A percentile compares a stretch with the other conserved stretches of the same genome.
These are phyloP conservation scores for Blastocrithidia nonstop DNA, from an alignment of 208 protist genomes.

Conservation along the genomic window DNA sequence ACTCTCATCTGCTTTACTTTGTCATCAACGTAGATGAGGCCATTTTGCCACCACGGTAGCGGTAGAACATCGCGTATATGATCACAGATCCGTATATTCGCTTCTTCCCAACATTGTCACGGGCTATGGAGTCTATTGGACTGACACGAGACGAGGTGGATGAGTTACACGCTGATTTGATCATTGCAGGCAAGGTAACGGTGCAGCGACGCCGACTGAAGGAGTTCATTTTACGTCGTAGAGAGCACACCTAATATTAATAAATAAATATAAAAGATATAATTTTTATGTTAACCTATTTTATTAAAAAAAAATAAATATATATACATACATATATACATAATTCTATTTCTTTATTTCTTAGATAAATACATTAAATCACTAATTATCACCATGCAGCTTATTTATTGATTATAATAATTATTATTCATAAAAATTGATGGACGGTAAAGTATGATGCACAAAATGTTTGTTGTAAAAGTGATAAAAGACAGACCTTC, in stretches of 20 bases:
- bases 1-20: constrained; percentile 26
- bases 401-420: too few species aligned
- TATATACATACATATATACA: background rate
- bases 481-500: too few species aligned
- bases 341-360: background rate
- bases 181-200: constrained; percentile 12
- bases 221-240: constrained; percentile 21
- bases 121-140: constrained; percentile 12
- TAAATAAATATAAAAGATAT: too few species aligned
- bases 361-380: background rate
- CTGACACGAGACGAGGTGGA: constrained; percentile 16
- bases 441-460: too few species aligned
- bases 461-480: too few species aligned
- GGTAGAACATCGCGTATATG: constrained; percentile 13
- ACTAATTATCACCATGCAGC: too few species aligned
- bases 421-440: too few species aligned
- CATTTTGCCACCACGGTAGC: constrained; percentile 12
- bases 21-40: constrained; percentile 8
- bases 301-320: constrained; percentile 1
- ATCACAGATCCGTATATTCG: constrained; percentile 28
- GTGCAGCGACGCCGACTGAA: constrained; percentile 32
- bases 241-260: background rate
- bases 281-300: too few species aligned
- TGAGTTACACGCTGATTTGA: constrained; percentile 36
- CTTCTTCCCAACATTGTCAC: constrained; percentile 20